Conservation (phyloP, 139 green algal genomes). For the Cymbomonas tetramitiformis region DNA sequence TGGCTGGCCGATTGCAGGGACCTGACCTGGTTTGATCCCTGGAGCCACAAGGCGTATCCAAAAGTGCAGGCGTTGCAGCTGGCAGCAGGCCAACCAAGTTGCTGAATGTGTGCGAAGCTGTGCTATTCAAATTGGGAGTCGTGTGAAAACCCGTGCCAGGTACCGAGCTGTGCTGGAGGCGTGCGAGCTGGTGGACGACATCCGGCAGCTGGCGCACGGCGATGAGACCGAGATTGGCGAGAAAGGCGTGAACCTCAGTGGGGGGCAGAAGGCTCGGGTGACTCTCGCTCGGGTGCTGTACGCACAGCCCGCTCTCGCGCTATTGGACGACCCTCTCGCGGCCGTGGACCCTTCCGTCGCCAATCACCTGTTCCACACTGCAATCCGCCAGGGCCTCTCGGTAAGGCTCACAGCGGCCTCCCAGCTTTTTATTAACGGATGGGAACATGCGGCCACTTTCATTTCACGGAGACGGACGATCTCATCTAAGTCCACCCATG, state of each 20-base stretch:
- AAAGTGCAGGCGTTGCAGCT: too few relatives aligned
- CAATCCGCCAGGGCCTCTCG: too few relatives aligned
- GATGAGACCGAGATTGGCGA: slow-evolving; percentile 45
- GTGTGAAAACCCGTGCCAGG: not conserved
- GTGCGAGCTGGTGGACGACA: slow-evolving; percentile 17
- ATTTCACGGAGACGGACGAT: too few relatives aligned
- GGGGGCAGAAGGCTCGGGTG: slow-evolving; percentile 34
- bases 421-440: too few relatives aligned
- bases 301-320: slow-evolving; percentile 60
- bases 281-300: slow-evolving; percentile 63
- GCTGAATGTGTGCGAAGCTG: too few relatives aligned
- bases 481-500: too few relatives aligned
- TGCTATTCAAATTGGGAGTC: not conserved
- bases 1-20: too few relatives aligned
- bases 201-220: slow-evolving; percentile 28
- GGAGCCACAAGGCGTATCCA: too few relatives aligned
- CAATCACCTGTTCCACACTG: slow-evolving; percentile 61
- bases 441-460: too few relatives aligned
- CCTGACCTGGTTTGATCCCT: too few relatives aligned
- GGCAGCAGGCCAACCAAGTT: too few relatives aligned
- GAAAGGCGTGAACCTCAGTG: slow-evolving; percentile 17
- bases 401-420: too few relatives aligned
- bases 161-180: slow-evolving; percentile 19
- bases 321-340: slow-evolving; percentile 85
- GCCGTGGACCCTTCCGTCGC: slow-evolving; percentile 78